A percentile compares a stretch with the other conserved stretches of the same genome.
These are phyloP conservation scores for Pisolithus thermaeus DNA, from an alignment of 1,284 basidiomycete species.

Conservation along the genomic window DNA sequence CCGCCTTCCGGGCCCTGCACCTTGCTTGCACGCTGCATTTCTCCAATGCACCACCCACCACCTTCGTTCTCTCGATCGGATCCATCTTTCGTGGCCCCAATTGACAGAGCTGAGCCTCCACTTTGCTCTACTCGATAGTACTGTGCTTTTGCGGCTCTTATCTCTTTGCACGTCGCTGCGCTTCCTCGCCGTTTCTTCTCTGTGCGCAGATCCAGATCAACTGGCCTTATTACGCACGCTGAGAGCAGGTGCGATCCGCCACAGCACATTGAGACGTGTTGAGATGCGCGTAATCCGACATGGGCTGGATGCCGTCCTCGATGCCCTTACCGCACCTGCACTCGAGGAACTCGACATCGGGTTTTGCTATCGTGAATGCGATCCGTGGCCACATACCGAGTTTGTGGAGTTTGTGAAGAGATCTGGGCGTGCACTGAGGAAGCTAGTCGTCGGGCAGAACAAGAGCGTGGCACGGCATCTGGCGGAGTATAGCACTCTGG, in stretches of 20 bases:
- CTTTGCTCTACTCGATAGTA: conserved; percentile 22
- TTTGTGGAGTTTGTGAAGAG: conserved; percentile 21
- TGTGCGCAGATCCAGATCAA: conserved; percentile 17
- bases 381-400: conserved; percentile 23
- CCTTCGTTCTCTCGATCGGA: conserved; percentile 19
- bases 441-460: conserved; percentile 22
- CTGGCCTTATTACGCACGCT: conserved; percentile 8
- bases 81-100: conserved; percentile 22
- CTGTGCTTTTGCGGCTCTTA: conserved; percentile 22
- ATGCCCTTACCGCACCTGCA: conserved; percentile 18
- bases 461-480: conserved; percentile 1
- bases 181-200: conserved; percentile 18
- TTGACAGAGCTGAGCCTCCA: conserved; percentile 23
- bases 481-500: background rate
- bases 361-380: conserved; percentile 25
- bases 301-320: conserved; percentile 17
- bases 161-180: conserved; percentile 17
- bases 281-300: conserved; percentile 27
- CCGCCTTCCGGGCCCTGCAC: conserved; percentile 14
- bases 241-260: conserved; percentile 12
- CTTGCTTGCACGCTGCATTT: conserved; percentile 14
- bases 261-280: conserved; percentile 18
- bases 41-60: conserved; percentile 18
- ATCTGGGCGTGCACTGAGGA: conserved; percentile 19
- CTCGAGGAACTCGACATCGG: conserved; percentile 29